Base-by-base conservation (phyloP, 1,284 basidiomycete genomes). In the Farysia itapuensis region DNA sequence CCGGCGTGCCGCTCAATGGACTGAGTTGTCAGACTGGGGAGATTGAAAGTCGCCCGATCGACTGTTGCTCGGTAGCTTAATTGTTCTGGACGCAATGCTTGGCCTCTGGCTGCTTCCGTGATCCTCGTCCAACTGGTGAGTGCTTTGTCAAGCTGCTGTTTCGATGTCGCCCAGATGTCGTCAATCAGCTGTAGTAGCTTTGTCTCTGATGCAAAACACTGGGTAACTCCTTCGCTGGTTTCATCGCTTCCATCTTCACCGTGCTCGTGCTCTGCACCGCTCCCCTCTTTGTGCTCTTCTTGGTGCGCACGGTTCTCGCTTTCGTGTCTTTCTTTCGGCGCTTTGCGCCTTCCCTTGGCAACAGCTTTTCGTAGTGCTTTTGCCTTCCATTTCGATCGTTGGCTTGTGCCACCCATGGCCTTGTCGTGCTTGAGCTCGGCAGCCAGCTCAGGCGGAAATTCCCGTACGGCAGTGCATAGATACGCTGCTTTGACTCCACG, bases 41-140 rank as follows among this genome's bases (percentile, higher is more conserved):
- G 42, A 37, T 67, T 54, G 56, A 71, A 74, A n/a, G 60, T 64
- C 13, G 59, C 60, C 5, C 72, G 54, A 25, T 74, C 72, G 26
- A 71, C 68, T 2, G 36, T 45, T 2, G 60, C 64, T 18, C 65
- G 44, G 40, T 59, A 73, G 4, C 45, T 64, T 30, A 45, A 44
- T 13, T 44, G 37, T 5, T 31, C 21, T 8, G 43, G 28, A 5
- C 26, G 12, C 12, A 43, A 7, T 2, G 43, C 19, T 14, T 14
- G 18, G 26, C 42, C 43, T 4, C 40, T 43, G 13, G 37, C 35
- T 14, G 53, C 33, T 9, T 33, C 30, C 18, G 36, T 24, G 32
- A 49, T 46, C 18, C 26, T 19, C 1, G 38, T 42, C 63, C 61
- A 69, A 14, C 32, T 44, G 4, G 31, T 31, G 2, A 70, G 45